Evolutionary conservation across 345 rosid genomes (phyloP).

Genomic region (Hypericum perforatum): DNA sequence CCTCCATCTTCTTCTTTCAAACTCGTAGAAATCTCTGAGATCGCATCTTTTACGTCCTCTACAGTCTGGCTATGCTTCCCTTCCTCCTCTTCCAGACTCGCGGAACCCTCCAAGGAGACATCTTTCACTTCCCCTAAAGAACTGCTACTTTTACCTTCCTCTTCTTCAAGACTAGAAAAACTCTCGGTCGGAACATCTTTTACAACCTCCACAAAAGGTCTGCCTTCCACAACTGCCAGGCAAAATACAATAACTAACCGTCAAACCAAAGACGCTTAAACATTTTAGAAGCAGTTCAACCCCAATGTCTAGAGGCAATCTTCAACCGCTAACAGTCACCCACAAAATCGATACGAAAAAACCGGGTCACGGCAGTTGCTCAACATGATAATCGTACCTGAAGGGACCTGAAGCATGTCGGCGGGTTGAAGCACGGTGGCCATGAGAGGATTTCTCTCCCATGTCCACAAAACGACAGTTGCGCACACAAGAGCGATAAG

Average conservation of each 20-base stretch:
- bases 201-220: constrained; percentile 12
- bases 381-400: constrained; percentile 31
- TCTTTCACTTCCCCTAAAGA: constrained; percentile 5
- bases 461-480: constrained; percentile 30
- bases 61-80: neutral
- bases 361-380: no score
- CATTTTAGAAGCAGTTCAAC: no score
- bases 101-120: neutral
- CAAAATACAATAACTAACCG: constrained; percentile 6
- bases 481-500: constrained; percentile 26
- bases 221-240: constrained; percentile 10
- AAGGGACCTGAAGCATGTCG: constrained; percentile 27
- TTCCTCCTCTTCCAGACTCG: constrained; percentile 1
- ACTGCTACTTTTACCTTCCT: constrained; percentile 11
- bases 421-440: constrained; percentile 22
- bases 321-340: no score
- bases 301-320: no score
- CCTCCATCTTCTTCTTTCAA: neutral
- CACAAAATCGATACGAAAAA: no score
- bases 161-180: constrained; percentile 9
- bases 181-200: constrained; percentile 9
- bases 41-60: neutral
- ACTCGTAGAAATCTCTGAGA: neutral
- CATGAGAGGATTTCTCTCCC: constrained; percentile 39
- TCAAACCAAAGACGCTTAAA: no score